phyloP scores from a whole-genome alignment of 441 rosid species.

The Capsella rubella region DNA sequence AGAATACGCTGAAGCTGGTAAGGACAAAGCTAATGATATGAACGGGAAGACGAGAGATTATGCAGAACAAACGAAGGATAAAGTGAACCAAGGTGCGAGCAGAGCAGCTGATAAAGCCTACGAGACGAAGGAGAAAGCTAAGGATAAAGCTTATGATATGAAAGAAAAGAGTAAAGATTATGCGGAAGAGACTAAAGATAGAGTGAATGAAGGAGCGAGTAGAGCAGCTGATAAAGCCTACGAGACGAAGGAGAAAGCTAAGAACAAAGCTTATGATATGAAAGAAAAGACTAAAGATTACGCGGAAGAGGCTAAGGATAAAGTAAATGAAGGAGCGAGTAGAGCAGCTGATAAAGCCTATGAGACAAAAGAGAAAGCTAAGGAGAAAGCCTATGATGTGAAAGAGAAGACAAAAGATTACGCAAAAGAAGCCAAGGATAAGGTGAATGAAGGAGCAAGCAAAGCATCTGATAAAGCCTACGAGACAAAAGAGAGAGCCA shows the following conservation, averaged over 20 bases:
- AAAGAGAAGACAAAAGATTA: constrained; percentile 23
- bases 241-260: constrained; percentile 42
- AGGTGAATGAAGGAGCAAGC: constrained; percentile 31
- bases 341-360: constrained; percentile 45
- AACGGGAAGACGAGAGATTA: constrained; percentile 40
- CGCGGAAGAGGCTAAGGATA: constrained; percentile 45
- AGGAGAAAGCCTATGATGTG: constrained; percentile 26
- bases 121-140: background rate
- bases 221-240: constrained; percentile 42
- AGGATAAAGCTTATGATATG: constrained; percentile 14
- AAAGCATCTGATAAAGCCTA: constrained; percentile 31
- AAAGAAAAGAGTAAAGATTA: constrained; percentile 40
- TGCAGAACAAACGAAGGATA: constrained; percentile 43
- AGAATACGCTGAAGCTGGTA: constrained; percentile 32
- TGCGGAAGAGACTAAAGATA: constrained; percentile 43
- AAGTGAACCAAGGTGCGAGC: constrained; percentile 46
- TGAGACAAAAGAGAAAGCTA: constrained; percentile 42
- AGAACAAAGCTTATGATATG: constrained; percentile 36
- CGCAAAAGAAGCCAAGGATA: background rate
- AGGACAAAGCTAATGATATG: constrained; percentile 12
- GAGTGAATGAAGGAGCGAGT: constrained; percentile 46
- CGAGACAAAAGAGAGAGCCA: constrained; percentile 7
- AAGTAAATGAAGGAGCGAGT: constrained; percentile 47
- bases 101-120: constrained; percentile 39
- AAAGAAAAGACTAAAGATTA: constrained; percentile 41